These are phyloP conservation scores for Septoria petroselini DNA, from an alignment of 2,329 filamentous ascomycete species.

Conservation along the genomic window DNA sequence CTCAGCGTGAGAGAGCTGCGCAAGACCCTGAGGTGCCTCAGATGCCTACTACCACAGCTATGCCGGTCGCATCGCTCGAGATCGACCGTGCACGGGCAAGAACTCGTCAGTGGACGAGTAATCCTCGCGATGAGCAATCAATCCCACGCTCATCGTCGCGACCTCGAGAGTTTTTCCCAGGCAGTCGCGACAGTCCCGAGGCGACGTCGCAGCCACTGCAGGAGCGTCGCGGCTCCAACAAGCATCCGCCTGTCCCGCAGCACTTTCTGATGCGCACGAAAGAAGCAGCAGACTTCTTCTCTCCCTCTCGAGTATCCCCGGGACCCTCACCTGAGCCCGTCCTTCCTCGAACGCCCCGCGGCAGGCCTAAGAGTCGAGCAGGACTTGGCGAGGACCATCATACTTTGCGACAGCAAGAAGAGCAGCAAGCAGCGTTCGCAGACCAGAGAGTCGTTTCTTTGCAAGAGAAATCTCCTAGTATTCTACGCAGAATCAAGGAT, in stretches of 20 bases:
- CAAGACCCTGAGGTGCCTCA: constrained; percentile 4
- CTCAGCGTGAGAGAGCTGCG: not conserved
- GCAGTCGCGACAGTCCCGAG: constrained; percentile 23
- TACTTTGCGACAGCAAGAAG: too few relatives aligned
- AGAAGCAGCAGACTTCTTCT: constrained; percentile 27
- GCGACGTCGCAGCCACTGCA: constrained; percentile 27
- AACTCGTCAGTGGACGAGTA: constrained; percentile 23
- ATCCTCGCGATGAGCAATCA: constrained; percentile 29
- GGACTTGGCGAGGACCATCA: not conserved
- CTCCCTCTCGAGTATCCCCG: constrained; percentile 8
- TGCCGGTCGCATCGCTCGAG: not conserved
- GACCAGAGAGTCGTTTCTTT: constrained; percentile 3
- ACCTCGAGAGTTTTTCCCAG: constrained; percentile 20
- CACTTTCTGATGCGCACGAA: constrained; percentile 27
- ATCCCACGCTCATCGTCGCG: constrained; percentile 27
- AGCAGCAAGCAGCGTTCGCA: too few relatives aligned
- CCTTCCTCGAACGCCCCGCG: constrained; percentile 12
- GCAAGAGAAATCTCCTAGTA: constrained; percentile 12
- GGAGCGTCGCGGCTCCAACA: constrained; percentile 16
- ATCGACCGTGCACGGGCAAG: constrained; percentile 4
- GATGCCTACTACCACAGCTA: not conserved
- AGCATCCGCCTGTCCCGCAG: constrained; percentile 24
- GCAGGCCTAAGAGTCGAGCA: constrained; percentile 10
- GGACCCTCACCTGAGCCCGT: constrained; percentile 9
- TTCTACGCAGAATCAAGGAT: constrained; percentile 16